A percentile compares a stretch with the other conserved stretches of the same genome.
phyloP scores from a whole-genome alignment of 2,329 filamentous ascomycete genomes.

The Sporothrix mexicana region DNA sequence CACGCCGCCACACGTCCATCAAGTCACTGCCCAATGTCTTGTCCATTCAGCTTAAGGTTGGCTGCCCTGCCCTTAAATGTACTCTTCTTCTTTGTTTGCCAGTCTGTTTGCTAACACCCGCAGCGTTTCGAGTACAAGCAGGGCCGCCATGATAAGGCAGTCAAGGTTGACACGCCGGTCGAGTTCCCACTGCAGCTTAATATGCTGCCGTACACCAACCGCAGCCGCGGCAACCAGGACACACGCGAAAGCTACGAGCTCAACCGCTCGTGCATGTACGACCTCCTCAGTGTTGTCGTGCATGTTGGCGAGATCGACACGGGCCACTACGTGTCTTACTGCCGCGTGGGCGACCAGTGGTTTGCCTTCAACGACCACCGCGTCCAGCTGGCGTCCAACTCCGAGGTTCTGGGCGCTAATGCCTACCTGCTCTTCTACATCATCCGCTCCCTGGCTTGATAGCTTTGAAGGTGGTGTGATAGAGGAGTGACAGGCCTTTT shows the following conservation, averaged over 20 bases:
- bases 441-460: slow-evolving; percentile 62
- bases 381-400: slow-evolving; percentile 81
- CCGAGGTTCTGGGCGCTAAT: slow-evolving; percentile 83
- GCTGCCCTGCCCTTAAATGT: slow-evolving; percentile 34
- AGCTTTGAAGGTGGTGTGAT: background rate
- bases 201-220: slow-evolving; percentile 86
- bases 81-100: background rate
- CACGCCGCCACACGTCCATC: slow-evolving; percentile 82
- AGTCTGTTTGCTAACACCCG: background rate
- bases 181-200: slow-evolving; percentile 86
- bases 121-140: slow-evolving; percentile 76
- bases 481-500: background rate
- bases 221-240: slow-evolving; percentile 57
- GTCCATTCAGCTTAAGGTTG: slow-evolving; percentile 89
- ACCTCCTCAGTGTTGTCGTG: slow-evolving; percentile 86
- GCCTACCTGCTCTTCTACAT: slow-evolving; percentile 93
- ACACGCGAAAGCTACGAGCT: slow-evolving; percentile 60
- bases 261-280: slow-evolving; percentile 75
- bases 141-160: slow-evolving; percentile 70
- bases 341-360: slow-evolving; percentile 85
- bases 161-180: slow-evolving; percentile 87
- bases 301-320: slow-evolving; percentile 93
- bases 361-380: slow-evolving; percentile 96
- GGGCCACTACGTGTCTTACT: slow-evolving; percentile 91
- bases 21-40: slow-evolving; percentile 86